Percentiles rank a stretch among this genome's conserved stretches.
Conservation (phyloP, 2,329 filamentous ascomycete species). For the Podosphaera xanthii region DNA sequence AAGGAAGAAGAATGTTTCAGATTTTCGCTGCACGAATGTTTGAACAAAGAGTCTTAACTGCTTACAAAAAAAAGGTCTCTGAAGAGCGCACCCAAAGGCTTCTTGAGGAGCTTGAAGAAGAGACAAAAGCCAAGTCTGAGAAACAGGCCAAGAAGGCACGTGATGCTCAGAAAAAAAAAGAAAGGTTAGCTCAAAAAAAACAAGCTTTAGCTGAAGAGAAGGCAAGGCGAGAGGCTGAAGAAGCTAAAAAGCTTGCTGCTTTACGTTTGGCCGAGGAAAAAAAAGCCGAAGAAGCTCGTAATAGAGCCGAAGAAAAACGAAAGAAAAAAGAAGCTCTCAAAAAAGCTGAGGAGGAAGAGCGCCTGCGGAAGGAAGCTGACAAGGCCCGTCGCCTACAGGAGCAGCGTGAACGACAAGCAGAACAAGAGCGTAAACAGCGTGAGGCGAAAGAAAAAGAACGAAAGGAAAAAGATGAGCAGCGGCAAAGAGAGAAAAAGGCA, state of each 20-base stretch:
- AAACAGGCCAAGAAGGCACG: slow-evolving; percentile 82
- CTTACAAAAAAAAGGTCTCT: slow-evolving; percentile 94
- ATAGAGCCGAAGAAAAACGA: slow-evolving; percentile 70
- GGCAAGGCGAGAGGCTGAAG: slow-evolving; percentile 68
- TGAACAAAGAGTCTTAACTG: slow-evolving; percentile 83
- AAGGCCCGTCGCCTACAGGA: slow-evolving; percentile 58
- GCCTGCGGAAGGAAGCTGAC: slow-evolving; percentile 63
- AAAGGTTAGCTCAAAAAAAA: slow-evolving; percentile 77
- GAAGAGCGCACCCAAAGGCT: slow-evolving; percentile 78
- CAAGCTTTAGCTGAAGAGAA: slow-evolving; percentile 78
- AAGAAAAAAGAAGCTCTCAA: slow-evolving; percentile 80
- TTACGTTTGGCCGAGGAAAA: slow-evolving; percentile 53
- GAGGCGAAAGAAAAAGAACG: slow-evolving; percentile 65
- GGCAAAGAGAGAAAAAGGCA: slow-evolving; percentile 55
- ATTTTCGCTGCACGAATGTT: slow-evolving; percentile 99
- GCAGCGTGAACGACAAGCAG: slow-evolving; percentile 65
- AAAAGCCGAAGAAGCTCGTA: slow-evolving; percentile 56
- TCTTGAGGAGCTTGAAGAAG: slow-evolving; percentile 75
- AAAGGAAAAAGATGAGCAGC: slow-evolving; percentile 63
- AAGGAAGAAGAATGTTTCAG: slow-evolving; percentile 95
- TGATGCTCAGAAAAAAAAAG: slow-evolving; percentile 86
- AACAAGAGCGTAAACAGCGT: slow-evolving; percentile 62
- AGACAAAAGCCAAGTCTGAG: slow-evolving; percentile 50
- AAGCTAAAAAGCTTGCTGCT: slow-evolving; percentile 65
- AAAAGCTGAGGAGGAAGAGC: slow-evolving; percentile 77